Conservation (phyloP, 192 early-diverging fungal genomes). For the Piromyces finnis region DNA sequence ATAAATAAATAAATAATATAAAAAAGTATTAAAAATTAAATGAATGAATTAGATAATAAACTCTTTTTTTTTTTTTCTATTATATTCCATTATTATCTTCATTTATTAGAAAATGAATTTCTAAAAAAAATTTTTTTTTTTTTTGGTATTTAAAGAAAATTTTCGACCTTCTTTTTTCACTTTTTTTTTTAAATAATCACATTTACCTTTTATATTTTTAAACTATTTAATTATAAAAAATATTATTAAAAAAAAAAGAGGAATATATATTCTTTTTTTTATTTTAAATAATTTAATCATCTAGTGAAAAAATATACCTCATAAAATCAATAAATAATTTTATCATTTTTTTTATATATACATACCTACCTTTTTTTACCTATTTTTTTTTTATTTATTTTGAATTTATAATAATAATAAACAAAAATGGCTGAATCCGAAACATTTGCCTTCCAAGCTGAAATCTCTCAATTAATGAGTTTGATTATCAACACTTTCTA, state of each 20-base stretch:
- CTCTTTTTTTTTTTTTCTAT: background rate
- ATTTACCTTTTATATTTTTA: background rate
- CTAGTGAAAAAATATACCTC: background rate
- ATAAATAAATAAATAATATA: too few relatives aligned
- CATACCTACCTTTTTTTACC: too few relatives aligned
- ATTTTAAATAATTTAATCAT: background rate
- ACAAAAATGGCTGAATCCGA: conserved; percentile 20
- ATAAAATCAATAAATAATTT: background rate
- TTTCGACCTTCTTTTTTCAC: background rate
- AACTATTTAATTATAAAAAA: background rate
- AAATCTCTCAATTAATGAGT: conserved; percentile 99
- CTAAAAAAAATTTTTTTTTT: too few relatives aligned
- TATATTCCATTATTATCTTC: background rate
- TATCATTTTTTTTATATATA: too few relatives aligned
- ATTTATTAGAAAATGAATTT: background rate
- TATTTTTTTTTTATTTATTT: background rate
- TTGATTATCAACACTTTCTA: conserved; percentile 99
- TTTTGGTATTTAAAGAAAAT: background rate
- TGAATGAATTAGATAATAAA: background rate
- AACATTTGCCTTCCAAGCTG: conserved; percentile 92
- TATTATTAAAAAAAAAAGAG: background rate
- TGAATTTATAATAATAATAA: background rate
- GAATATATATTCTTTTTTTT: background rate
- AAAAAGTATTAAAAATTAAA: background rate
- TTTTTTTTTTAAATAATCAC: background rate